phyloP scores from a whole-genome alignment of 257 asterid species.

The Fraxinus cuspidata region DNA sequence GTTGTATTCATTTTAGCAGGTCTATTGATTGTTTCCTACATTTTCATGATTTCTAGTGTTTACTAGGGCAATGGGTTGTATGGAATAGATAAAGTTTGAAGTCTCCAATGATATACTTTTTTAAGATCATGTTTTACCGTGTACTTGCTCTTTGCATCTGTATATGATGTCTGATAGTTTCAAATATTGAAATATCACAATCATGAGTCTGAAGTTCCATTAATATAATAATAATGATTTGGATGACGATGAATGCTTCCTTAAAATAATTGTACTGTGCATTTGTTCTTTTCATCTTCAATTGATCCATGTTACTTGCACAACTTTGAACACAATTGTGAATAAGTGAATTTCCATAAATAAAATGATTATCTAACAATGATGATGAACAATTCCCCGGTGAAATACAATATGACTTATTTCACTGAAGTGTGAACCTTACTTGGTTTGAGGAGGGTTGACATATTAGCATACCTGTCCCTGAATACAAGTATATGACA shows the following conservation, averaged over 20 bases:
- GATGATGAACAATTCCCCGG: background rate
- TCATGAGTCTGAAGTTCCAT: background rate
- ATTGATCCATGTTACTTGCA: background rate
- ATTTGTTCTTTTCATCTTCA: background rate
- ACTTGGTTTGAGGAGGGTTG: background rate
- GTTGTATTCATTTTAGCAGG: too few species aligned
- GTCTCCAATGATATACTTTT: too few species aligned
- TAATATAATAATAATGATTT: background rate
- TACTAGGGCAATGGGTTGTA: too few species aligned
- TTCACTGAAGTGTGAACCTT: background rate
- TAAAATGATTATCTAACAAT: background rate
- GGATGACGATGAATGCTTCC: background rate
- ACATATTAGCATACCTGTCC: background rate
- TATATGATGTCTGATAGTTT: background rate
- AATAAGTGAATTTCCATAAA: background rate
- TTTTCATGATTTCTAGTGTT: too few species aligned
- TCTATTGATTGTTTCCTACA: too few species aligned
- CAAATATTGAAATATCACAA: background rate
- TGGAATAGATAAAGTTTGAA: too few species aligned
- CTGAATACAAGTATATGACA: slow-evolving; percentile 1
- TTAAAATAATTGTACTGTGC: background rate
- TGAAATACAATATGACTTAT: background rate
- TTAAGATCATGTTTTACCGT: too few species aligned
- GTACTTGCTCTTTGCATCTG: background rate
- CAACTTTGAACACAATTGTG: background rate